Evolutionary conservation across 2,329 filamentous ascomycete species (phyloP).

Genomic region (Metarhizium humberi): DNA sequence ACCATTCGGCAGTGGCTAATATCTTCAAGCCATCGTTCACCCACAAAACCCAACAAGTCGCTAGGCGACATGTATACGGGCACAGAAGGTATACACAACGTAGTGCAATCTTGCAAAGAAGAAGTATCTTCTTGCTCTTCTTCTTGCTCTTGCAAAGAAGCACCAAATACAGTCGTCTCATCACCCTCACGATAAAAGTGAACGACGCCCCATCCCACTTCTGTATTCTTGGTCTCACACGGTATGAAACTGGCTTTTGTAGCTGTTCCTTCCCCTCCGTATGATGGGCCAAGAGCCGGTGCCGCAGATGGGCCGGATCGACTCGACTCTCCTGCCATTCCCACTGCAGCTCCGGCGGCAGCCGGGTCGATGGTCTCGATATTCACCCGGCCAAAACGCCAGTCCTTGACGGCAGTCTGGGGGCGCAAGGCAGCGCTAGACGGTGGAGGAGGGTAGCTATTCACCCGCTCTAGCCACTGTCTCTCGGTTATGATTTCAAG

Average conservation of each 20-base stretch:
- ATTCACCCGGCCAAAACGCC: slow-evolving; percentile 70
- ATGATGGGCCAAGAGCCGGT: slow-evolving; percentile 43
- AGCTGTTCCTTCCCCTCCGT: slow-evolving; percentile 55
- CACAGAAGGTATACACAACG: slow-evolving; percentile 86
- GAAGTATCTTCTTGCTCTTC: slow-evolving; percentile 15
- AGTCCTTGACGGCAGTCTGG: slow-evolving; percentile 52
- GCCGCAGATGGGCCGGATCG: slow-evolving; percentile 39
- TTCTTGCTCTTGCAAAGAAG: slow-evolving; percentile 14
- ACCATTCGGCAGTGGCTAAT: slow-evolving; percentile 95
- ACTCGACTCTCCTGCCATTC: slow-evolving; percentile 26
- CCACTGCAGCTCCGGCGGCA: slow-evolving; percentile 10
- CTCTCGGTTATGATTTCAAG: slow-evolving; percentile 29
- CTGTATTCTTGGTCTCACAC: slow-evolving; percentile 60
- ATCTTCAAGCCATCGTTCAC: slow-evolving; percentile 73
- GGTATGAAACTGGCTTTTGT: slow-evolving; percentile 76
- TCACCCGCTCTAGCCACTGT: slow-evolving; percentile 29
- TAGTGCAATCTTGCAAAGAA: slow-evolving; percentile 62
- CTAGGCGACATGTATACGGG: slow-evolving; percentile 87
- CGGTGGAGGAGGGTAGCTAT: slow-evolving; percentile 33
- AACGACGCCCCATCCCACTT: slow-evolving; percentile 85
- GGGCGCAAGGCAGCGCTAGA: slow-evolving; percentile 35
- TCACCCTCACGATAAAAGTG: slow-evolving; percentile 85
- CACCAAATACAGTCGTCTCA: slow-evolving; percentile 47
- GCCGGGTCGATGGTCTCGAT: slow-evolving; percentile 72
- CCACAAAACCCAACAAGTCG: slow-evolving; percentile 86